Percentiles rank a stretch among this genome's conserved stretches.
phyloP scores from a whole-genome alignment of 2,329 filamentous ascomycete genomes.

The Cadophora luteo-olivacea region DNA sequence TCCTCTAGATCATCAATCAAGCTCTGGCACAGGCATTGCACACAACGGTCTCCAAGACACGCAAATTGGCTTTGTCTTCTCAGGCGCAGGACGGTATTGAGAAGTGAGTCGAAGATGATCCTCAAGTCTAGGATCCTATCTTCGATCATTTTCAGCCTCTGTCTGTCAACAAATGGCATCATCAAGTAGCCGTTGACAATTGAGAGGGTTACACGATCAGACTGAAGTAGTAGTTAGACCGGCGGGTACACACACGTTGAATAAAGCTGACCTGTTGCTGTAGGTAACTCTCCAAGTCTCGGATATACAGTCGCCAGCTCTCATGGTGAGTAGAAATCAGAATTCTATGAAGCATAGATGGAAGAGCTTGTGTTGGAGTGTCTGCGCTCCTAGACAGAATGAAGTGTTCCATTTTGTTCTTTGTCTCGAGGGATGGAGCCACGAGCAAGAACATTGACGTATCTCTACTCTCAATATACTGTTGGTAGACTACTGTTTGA shows the following conservation, averaged over 20 bases:
- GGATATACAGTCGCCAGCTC: conserved; percentile 36
- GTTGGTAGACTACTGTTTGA: conserved; percentile 48
- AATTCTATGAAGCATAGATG: conserved; percentile 31
- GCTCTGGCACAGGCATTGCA: neutral
- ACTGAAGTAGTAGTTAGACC: neutral
- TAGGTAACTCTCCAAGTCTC: conserved; percentile 27
- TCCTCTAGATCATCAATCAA: conserved; percentile 30
- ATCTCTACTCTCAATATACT: neutral
- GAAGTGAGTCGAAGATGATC: conserved; percentile 29
- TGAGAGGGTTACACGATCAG: conserved; percentile 24
- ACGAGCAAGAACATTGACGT: conserved; percentile 30
- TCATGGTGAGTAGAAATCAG: conserved; percentile 32
- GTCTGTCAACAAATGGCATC: conserved; percentile 34
- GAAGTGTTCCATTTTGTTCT: neutral
- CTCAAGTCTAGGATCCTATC: conserved; percentile 35
- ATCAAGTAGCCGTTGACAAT: conserved; percentile 26
- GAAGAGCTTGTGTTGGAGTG: neutral
- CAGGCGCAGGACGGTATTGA: conserved; percentile 26
- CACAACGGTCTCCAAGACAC: neutral
- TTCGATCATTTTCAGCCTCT: conserved; percentile 35
- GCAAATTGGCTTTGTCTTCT: neutral
- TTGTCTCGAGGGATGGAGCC: conserved; percentile 22
- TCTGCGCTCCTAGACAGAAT: neutral
- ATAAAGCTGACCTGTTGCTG: conserved; percentile 18
- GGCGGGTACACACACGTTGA: neutral